phyloP scores from a whole-genome alignment of 2,329 filamentous ascomycete genomes.

The Lasiodiplodia gonubiensis region DNA sequence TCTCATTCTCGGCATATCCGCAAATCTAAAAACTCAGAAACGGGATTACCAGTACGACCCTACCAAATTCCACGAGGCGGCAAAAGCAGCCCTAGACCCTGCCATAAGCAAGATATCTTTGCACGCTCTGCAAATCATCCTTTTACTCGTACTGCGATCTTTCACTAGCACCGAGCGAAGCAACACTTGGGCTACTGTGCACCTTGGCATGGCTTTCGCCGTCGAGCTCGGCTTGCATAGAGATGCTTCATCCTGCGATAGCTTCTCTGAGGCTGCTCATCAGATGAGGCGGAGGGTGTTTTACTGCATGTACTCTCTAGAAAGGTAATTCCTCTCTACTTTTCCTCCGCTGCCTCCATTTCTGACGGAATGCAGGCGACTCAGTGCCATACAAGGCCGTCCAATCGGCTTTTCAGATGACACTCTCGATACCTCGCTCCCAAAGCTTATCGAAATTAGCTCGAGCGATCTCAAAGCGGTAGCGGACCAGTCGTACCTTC shows the following conservation, averaged over 20 bases:
- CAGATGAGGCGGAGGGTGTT: conserved; percentile 40
- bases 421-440: conserved; percentile 43
- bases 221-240: conserved; percentile 48
- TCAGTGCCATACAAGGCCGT: conserved; percentile 44
- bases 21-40: conserved; percentile 43
- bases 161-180: conserved; percentile 41
- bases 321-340: conserved; percentile 37
- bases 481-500: conserved; percentile 9
- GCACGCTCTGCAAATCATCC: conserved; percentile 38
- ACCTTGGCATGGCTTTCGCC: conserved; percentile 47
- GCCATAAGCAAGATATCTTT: conserved; percentile 1
- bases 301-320: conserved; percentile 45
- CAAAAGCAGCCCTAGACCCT: conserved; percentile 32
- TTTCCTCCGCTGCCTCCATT: not conserved
- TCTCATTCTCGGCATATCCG: conserved; percentile 45
- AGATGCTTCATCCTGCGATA: conserved; percentile 34
- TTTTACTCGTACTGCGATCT: conserved; percentile 43
- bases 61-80: conserved; percentile 42
- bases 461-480: conserved; percentile 30
- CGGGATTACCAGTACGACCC: conserved; percentile 45
- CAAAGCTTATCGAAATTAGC: conserved; percentile 21
- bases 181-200: conserved; percentile 46
- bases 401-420: conserved; percentile 48
- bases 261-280: conserved; percentile 27
- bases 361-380: not conserved